Base-by-base conservation (phyloP, 2,329 filamentous ascomycete species). In the Nemania bipapillata region DNA sequence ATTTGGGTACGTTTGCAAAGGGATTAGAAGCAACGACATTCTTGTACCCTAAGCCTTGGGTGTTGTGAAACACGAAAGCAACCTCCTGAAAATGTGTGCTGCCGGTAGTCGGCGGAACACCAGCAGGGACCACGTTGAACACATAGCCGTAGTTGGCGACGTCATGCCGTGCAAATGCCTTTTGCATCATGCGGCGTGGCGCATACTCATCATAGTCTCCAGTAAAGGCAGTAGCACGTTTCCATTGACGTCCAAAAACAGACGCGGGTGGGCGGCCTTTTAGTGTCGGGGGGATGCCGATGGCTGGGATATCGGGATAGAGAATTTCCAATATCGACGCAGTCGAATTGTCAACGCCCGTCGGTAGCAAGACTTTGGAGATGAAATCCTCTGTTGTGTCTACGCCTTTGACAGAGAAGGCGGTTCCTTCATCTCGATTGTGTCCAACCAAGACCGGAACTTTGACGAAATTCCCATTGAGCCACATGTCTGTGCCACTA, bases 201-300 rank as follows among this genome's bases (percentile, higher is more conserved):
- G 40, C 40, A 45, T 45, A 45, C 40, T 45, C 40, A 15, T 45
- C 40, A 45, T 45, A 45, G 40, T 45, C 40, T n/a, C 40, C 40
- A 45, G 40, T 45, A n/a, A 45, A 45, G 40, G 40, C 40, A 45
- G 40, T 45, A 45, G 40, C 40, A 45, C 40, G 40, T 45, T 45
- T 45, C 40, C 40, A 45, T 45, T 45, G 40, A n/a, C 40, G 40
- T 45, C 40, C 40, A 45, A 45, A n/a, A 45, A 3, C 40, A 17
- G 3, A 1, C 40, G 17, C 15, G 40, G 40, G 40, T n/a, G 40
- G 40, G 40, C 40, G 40, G 40, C 40, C 40, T 7, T 45, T 45
- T 17, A 45, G 40, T 17, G 40, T 45, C 40, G 40, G 17, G 40
- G 40, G 40, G 40, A 45, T 45, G 40, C 40, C 40, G 40, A 45